phyloP scores from a whole-genome alignment of 179 eudicot species.

The Silene coronaria region DNA sequence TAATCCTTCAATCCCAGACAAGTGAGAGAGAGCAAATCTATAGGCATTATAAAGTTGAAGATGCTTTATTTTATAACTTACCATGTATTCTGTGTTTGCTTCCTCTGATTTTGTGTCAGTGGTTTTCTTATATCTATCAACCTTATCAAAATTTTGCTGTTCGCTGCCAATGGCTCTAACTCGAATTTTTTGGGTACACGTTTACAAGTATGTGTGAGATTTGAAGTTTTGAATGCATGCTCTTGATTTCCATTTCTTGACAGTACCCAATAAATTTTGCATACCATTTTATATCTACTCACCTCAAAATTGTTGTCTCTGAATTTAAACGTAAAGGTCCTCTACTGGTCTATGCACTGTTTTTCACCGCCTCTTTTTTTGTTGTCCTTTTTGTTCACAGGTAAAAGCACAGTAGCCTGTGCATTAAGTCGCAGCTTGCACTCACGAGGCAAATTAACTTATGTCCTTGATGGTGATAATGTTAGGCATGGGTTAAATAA shows the following conservation, averaged over 20 bases:
- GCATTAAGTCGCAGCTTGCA: slow-evolving; percentile 40
- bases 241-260: not conserved
- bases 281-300: not conserved
- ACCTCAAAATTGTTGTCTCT: not conserved
- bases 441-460: slow-evolving; percentile 37
- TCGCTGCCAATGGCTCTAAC: not conserved
- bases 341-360: not conserved
- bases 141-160: not conserved
- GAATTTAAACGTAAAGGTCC: not conserved
- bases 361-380: not conserved
- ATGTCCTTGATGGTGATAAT: slow-evolving; percentile 50
- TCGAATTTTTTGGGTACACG: not conserved
- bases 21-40: not conserved
- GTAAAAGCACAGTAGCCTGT: slow-evolving; percentile 43
- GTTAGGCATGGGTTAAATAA: slow-evolving; percentile 44
- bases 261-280: not conserved
- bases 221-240: not conserved
- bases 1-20: not conserved
- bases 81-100: not conserved
- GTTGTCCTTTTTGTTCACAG: slow-evolving; percentile 22
- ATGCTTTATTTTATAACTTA: not conserved
- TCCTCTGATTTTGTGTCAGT: not conserved
- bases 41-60: not conserved
- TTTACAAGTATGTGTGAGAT: not conserved
- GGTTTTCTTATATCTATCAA: not conserved